Percentiles rank a stretch among this genome's conserved stretches.
phyloP scores from a whole-genome alignment of 1,284 basidiomycete species.

The Anthracocystis panici-leucophaei region DNA sequence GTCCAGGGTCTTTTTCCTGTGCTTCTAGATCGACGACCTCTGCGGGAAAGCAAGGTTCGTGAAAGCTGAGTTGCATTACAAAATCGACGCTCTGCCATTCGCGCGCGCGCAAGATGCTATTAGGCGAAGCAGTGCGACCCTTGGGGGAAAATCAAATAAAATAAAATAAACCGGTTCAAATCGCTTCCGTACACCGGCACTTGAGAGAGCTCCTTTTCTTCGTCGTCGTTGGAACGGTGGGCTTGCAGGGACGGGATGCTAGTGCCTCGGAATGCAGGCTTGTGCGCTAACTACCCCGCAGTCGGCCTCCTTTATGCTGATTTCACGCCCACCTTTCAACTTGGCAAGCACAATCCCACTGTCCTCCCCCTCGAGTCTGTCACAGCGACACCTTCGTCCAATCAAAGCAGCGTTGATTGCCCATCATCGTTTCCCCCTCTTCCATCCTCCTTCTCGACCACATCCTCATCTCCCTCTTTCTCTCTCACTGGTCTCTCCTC shows the following conservation, averaged over 20 bases:
- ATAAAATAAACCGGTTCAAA: not conserved
- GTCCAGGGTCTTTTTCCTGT: not conserved
- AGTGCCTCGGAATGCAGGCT: no score
- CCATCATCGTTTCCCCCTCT: not conserved
- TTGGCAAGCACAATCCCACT: no score
- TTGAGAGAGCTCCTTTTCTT: no score
- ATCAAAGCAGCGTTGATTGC: conserved; percentile 7
- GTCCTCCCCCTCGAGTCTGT: not conserved
- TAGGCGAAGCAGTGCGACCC: not conserved
- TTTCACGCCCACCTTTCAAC: no score
- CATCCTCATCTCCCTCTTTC: conserved; percentile 1
- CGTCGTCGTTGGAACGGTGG: no score
- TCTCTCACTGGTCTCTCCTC: not conserved
- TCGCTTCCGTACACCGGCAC: no score
- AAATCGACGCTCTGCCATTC: conserved; percentile 25
- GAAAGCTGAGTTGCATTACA: conserved; percentile 31
- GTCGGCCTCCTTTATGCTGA: no score
- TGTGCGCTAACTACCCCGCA: no score
- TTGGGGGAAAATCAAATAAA: not conserved
- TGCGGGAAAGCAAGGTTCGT: not conserved
- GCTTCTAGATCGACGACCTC: conserved; percentile 9
- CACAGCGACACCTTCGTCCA: conserved; percentile 4
- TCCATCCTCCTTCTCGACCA: conserved; percentile 4
- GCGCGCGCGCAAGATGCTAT: conserved; percentile 5
- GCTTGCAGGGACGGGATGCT: no score